These are phyloP conservation scores for Anisodus acutangulus DNA, from an alignment of 257 asterid genomes.

Conservation along the genomic window DNA sequence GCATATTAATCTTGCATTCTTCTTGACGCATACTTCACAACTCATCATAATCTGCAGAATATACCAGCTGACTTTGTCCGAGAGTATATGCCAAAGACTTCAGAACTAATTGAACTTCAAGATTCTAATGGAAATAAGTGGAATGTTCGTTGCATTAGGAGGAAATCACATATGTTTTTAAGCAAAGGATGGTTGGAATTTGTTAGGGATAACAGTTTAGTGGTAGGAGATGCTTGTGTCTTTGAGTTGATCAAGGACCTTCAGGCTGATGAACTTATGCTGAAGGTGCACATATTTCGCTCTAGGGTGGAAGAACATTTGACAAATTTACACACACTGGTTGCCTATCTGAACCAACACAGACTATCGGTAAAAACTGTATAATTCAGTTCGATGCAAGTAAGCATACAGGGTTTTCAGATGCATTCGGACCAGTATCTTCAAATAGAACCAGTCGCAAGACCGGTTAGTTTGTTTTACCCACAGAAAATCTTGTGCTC, in stretches of 20 bases:
- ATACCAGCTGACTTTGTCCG: conserved; percentile 21
- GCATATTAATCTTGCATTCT: background rate
- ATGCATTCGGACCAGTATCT: no score
- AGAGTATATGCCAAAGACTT: background rate
- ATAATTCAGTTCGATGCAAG: no score
- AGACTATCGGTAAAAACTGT: no score
- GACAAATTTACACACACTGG: no score
- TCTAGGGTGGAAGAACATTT: background rate
- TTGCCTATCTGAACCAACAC: no score
- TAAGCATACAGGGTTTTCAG: no score
- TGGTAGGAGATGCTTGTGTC: background rate
- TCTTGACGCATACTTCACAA: background rate
- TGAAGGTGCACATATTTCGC: conserved; percentile 29
- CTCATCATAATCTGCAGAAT: conserved; percentile 28
- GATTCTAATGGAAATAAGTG: conserved; percentile 32
- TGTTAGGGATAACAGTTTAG: background rate
- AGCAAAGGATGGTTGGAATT: conserved; percentile 12
- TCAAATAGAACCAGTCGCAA: no score
- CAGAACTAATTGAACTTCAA: conserved; percentile 17
- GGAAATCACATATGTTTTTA: background rate
- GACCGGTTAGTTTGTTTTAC: no score
- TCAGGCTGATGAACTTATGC: background rate
- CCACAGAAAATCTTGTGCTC: no score
- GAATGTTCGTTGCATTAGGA: background rate
- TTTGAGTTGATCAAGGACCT: conserved; percentile 30